Evolutionary conservation across 352 stramenopile genomes (phyloP).

Genomic region (Globisporangium paroecandrum): DNA sequence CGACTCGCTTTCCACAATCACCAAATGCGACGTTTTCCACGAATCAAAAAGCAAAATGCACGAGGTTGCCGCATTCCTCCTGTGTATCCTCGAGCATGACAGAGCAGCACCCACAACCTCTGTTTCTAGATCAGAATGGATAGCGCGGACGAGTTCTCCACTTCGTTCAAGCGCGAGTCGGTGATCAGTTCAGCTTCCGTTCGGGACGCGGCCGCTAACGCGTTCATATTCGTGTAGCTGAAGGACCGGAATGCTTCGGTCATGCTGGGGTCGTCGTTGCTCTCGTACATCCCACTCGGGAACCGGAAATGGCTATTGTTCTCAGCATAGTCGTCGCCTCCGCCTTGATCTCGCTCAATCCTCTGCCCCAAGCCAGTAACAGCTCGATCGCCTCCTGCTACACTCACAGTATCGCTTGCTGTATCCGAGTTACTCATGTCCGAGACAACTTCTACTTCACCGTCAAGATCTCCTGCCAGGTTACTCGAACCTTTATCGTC

Average conservation of each 20-base stretch:
- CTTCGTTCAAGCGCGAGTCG: conserved; percentile 36
- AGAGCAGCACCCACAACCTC: background rate
- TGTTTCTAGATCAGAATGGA: conserved; percentile 69
- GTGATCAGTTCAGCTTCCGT: conserved; percentile 67
- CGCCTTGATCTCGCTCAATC: background rate
- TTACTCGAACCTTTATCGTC: conserved; percentile 1
- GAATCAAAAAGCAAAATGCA: background rate
- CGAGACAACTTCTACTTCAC: background rate
- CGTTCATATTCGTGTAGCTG: conserved; percentile 87
- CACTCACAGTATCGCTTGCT: conserved; percentile 13
- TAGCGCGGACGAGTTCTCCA: conserved; percentile 37
- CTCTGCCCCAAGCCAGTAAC: conserved; percentile 6
- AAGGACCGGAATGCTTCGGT: conserved; percentile 72
- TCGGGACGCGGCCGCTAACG: conserved; percentile 67
- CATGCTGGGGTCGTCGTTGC: conserved; percentile 30
- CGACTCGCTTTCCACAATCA: background rate
- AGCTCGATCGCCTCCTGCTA: background rate
- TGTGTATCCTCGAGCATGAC: background rate
- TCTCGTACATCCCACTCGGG: conserved; percentile 68
- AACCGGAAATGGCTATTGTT: conserved; percentile 50
- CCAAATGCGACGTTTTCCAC: background rate
- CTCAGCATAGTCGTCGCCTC: conserved; percentile 13
- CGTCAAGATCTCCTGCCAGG: background rate
- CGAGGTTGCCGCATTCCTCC: background rate
- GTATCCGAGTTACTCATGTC: conserved; percentile 11